phyloP scores from a whole-genome alignment of 202 grass and related monocot genomes.

The Zoysia matrella region DNA sequence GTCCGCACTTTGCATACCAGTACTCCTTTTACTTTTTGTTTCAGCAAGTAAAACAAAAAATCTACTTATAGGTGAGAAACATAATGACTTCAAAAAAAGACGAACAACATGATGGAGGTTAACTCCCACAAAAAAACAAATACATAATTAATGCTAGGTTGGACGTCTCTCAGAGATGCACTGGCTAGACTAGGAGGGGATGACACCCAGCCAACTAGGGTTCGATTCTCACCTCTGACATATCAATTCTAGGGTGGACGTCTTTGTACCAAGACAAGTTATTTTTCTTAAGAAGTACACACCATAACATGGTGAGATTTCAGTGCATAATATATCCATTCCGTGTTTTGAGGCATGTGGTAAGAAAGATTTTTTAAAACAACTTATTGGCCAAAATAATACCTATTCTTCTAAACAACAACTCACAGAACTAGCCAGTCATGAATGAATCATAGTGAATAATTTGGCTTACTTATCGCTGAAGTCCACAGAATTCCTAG shows the following conservation, averaged over 20 bases:
- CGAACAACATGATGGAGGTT: constrained; percentile 17
- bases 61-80: constrained; percentile 6
- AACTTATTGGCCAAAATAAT: not conserved
- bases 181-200: not conserved
- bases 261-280: too few relatives aligned
- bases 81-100: constrained; percentile 27
- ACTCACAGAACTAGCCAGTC: not conserved
- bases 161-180: not conserved
- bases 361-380: not conserved
- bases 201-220: not conserved
- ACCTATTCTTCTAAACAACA: constrained; percentile 5
- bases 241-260: not conserved
- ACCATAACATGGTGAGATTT: constrained; percentile 24
- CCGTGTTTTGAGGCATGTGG: not conserved
- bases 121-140: not conserved
- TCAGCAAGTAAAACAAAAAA: not conserved
- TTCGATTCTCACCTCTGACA: not conserved
- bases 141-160: not conserved
- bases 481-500: not conserved
- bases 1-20: constrained; percentile 9
- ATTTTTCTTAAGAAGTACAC: not conserved
- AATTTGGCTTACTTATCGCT: constrained; percentile 2
- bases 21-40: constrained; percentile 25
- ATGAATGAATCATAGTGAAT: constrained; percentile 19
- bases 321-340: constrained; percentile 17